Evolutionary conservation across 108 stramenopile genomes (phyloP).

Genomic region (Parmales sp.): DNA sequence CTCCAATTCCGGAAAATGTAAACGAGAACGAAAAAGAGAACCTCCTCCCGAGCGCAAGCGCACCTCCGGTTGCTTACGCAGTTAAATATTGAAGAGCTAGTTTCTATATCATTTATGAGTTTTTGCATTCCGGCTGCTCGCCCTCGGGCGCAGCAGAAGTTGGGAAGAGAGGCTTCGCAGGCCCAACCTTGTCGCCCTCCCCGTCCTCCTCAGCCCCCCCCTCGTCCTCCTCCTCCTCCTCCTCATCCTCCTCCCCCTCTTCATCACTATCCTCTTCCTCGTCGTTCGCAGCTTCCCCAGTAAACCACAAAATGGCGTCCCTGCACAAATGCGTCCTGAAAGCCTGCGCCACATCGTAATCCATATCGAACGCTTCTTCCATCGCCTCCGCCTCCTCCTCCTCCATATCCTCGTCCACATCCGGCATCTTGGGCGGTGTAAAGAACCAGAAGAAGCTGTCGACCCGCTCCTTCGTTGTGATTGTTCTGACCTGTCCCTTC

Average conservation of each 20-base stretch:
- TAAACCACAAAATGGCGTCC: slow-evolving; percentile 84
- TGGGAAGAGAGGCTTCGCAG: too few species aligned
- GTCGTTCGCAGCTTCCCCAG: slow-evolving; percentile 62
- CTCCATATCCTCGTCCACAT: slow-evolving; percentile 43
- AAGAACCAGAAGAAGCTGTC: slow-evolving; percentile 31
- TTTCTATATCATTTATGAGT: too few species aligned
- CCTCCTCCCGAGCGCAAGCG: too few species aligned
- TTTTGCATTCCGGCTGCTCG: too few species aligned
- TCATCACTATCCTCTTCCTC: slow-evolving; percentile 18
- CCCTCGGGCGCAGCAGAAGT: too few species aligned
- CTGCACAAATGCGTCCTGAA: slow-evolving; percentile 74
- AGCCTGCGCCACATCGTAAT: slow-evolving; percentile 84
- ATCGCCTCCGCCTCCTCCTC: slow-evolving; percentile 69
- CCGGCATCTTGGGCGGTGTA: slow-evolving; percentile 53
- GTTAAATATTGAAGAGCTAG: too few species aligned
- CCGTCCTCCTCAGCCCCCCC: neutral
- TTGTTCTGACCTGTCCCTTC: slow-evolving; percentile 66
- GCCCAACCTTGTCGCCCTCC: neutral
- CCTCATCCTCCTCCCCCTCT: slow-evolving; percentile 21
- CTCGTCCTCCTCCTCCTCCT: slow-evolving; percentile 5
- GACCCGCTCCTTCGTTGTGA: slow-evolving; percentile 49
- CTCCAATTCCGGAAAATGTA: too few species aligned
- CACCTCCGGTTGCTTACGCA: too few species aligned
- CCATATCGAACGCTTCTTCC: slow-evolving; percentile 68
- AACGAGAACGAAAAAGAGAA: too few species aligned